These are phyloP conservation scores for Zasmidium angulare DNA, from an alignment of 2,329 filamentous ascomycete species.

Conservation along the genomic window DNA sequence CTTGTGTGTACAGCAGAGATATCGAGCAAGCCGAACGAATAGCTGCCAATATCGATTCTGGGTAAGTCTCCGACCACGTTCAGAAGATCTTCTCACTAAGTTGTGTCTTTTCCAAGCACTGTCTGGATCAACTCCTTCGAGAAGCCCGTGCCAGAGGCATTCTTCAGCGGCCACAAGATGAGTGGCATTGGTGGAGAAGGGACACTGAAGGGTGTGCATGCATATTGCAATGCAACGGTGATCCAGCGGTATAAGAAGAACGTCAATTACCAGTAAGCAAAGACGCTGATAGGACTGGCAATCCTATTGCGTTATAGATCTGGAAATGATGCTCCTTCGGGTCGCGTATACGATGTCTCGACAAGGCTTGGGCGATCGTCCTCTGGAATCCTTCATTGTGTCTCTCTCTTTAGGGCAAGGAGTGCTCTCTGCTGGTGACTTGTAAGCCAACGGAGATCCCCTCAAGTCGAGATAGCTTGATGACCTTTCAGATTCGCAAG, in stretches of 20 bases:
- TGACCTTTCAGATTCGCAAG: neutral
- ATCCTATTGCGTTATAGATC: no score
- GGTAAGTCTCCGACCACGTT: conserved; percentile 23
- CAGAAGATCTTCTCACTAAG: no score
- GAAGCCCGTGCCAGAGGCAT: conserved; percentile 47
- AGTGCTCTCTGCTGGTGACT: no score
- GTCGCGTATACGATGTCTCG: no score
- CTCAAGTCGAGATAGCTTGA: no score
- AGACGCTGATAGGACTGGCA: no score
- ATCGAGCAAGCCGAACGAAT: conserved; percentile 47
- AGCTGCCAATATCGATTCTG: conserved; percentile 49
- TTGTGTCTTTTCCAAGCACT: conserved; percentile 29
- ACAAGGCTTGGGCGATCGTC: no score
- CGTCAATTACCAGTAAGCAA: conserved; percentile 1
- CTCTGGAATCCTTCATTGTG: no score
- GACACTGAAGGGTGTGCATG: conserved; percentile 44
- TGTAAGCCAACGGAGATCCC: no score
- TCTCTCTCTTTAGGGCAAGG: no score
- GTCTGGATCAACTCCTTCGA: conserved; percentile 58
- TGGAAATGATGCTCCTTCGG: no score
- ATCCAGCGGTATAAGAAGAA: conserved; percentile 3
- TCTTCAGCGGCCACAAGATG: conserved; percentile 77
- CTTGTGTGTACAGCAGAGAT: conserved; percentile 53
- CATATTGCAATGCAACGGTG: conserved; percentile 50
- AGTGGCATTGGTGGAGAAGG: conserved; percentile 55